A percentile compares a stretch with the other conserved stretches of the same genome.
Conservation (phyloP, 768 basidiomycete species). For the Lentinula edodes region DNA sequence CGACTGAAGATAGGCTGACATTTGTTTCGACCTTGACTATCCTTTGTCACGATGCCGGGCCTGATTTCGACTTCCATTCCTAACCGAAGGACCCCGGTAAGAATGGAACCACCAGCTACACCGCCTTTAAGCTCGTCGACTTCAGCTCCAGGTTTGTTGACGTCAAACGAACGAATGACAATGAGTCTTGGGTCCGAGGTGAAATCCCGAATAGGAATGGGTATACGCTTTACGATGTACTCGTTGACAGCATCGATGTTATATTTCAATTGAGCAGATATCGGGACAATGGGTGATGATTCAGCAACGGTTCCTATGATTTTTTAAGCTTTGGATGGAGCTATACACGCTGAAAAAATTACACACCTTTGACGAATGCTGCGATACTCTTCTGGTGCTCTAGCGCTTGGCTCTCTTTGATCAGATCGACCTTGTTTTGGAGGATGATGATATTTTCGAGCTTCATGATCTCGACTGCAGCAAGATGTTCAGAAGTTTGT, state of each 20-base stretch:
- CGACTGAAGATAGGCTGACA: slow-evolving; percentile 91
- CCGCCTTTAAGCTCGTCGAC: slow-evolving; percentile 97
- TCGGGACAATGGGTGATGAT: slow-evolving; percentile 95
- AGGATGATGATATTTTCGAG: slow-evolving; percentile 95
- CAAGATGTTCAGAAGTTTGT: slow-evolving; percentile 97
- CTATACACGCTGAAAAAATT: slow-evolving; percentile 9
- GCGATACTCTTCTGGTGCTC: slow-evolving; percentile 96
- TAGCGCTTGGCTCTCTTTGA: slow-evolving; percentile 89
- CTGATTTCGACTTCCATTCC: slow-evolving; percentile 96
- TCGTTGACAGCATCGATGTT: slow-evolving; percentile 99
- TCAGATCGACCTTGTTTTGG: slow-evolving; percentile 98
- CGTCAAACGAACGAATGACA: slow-evolving; percentile 98
- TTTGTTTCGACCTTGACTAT: slow-evolving; percentile 79
- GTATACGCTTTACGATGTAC: slow-evolving; percentile 95
- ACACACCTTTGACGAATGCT: slow-evolving; percentile 86
- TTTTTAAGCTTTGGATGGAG: not conserved
- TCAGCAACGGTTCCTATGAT: slow-evolving; percentile 89
- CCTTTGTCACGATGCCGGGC: slow-evolving; percentile 95
- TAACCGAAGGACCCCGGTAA: slow-evolving; percentile 84
- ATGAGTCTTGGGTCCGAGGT: slow-evolving; percentile 87
- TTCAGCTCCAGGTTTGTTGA: slow-evolving; percentile 97
- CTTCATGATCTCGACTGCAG: slow-evolving; percentile 99
- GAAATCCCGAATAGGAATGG: slow-evolving; percentile 92
- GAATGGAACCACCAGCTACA: slow-evolving; percentile 94
- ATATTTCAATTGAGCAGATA: slow-evolving; percentile 97